Evolutionary conservation across 2,329 filamentous ascomycete species (phyloP).

Genomic region (Scolecobasidium constrictum): DNA sequence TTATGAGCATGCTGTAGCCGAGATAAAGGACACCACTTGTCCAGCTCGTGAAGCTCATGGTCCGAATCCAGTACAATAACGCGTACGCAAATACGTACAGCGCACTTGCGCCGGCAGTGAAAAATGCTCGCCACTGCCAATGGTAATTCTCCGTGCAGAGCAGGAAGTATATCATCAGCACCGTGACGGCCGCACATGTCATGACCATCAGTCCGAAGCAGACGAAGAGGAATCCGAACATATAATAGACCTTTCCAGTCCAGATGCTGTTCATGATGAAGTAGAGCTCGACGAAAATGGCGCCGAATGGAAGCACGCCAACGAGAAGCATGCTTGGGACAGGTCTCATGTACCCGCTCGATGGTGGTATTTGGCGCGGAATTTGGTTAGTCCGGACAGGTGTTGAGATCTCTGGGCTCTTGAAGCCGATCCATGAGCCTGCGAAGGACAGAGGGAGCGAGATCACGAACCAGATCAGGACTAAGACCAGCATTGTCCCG

Average conservation of each 20-base stretch:
- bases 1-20: conserved; percentile 83
- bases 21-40: conserved; percentile 85
- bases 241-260: conserved; percentile 99
- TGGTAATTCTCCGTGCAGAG: conserved; percentile 96
- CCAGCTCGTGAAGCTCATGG: conserved; percentile 73
- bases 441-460: conserved; percentile 83
- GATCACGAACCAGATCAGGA: conserved; percentile 94
- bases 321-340: conserved; percentile 86
- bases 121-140: conserved; percentile 96
- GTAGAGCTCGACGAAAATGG: conserved; percentile 96
- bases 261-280: conserved; percentile 99
- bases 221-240: conserved; percentile 98
- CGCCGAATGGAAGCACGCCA: conserved; percentile 85
- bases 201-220: conserved; percentile 97
- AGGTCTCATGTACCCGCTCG: conserved; percentile 70
- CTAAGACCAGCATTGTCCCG: conserved; percentile 88
- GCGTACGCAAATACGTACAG: conserved; percentile 89
- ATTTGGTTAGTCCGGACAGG: conserved; percentile 97
- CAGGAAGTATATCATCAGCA: conserved; percentile 91
- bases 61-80: conserved; percentile 80
- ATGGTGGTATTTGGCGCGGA: conserved; percentile 85
- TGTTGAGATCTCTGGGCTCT: conserved; percentile 53
- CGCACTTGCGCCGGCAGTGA: conserved; percentile 81
- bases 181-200: conserved; percentile 82
- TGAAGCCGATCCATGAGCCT: conserved; percentile 91